Base-by-base conservation (phyloP, 495 filamentous ascomycete species). In the Letharia columbiana region DNA sequence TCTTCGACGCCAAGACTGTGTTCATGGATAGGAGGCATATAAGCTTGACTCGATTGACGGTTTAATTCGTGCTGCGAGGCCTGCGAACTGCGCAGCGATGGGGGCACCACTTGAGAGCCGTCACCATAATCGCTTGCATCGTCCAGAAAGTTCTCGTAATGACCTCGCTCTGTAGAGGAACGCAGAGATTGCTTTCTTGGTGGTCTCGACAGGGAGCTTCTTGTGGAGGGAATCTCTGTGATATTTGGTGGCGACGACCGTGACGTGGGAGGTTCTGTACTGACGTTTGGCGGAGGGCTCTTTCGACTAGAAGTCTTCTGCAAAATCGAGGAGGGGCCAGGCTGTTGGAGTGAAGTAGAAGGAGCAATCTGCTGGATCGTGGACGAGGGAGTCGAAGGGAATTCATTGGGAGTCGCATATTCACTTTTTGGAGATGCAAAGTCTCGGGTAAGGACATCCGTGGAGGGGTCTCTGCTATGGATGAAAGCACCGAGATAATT, bases 101-200 rank as follows among this genome's bases (percentile, higher is more conserved):
- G 76, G 64, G 78, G 73, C 65, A 83, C 76, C 69, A 85, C 64
- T 74, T 77, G 83, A 73, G 78, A 83, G 67, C 70, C 79, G 70
- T 88, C 85, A n/a, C 82, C 86, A 74, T 88, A 87, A 61, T 87
- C 81, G 67, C 83, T 84, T 42, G 77, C 77, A 49, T 81, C 78
- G 72, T 86, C 83, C 64, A 77, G 47, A 76, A 82, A 69, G 77
- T 80, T 60, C 31, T 75, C 71, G 44, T 74, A 71, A 31, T 69
- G 66, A 10, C 68, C 59, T 33, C 69, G 68, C 20, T 64, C 63
- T 10, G 31, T 56, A 56, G 73, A 67, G 40, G 78, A 74, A 61
- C 69, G 63, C 56, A 75, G 63, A 20, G 77, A 77, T 63, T 76
- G 70, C 47, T 72, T 57, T 18, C 75, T 63, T 10, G 74, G 62